Conservation (phyloP, 2,329 filamentous ascomycete species). For the Colletotrichum sp. region DNA sequence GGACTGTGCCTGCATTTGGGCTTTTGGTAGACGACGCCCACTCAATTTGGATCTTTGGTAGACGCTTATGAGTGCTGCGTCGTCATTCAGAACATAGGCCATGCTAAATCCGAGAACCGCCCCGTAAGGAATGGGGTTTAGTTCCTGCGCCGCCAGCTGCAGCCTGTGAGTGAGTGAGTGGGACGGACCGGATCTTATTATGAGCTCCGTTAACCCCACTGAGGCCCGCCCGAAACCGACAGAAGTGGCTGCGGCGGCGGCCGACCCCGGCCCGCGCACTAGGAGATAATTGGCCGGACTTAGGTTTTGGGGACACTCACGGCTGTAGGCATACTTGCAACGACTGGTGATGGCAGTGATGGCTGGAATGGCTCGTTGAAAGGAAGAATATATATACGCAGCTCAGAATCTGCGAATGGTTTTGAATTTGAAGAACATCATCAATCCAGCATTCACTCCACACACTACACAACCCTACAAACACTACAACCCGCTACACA, state of each 20-base stretch:
- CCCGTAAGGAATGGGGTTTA: not conserved
- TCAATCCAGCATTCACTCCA: not conserved
- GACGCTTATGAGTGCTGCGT: not conserved
- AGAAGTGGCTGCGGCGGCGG: not conserved
- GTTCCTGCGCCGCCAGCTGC: not conserved
- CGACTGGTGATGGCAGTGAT: not conserved
- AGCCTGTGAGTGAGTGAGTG: not conserved
- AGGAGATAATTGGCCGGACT: not conserved
- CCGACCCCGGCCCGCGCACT: not conserved
- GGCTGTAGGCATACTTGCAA: not conserved
- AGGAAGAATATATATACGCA: not conserved
- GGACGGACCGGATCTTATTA: not conserved
- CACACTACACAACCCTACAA: not conserved
- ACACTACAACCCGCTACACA: not conserved
- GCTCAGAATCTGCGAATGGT: accelerated
- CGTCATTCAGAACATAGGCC: not conserved
- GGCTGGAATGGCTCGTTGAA: not conserved
- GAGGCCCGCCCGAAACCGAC: not conserved
- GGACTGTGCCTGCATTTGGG: not conserved
- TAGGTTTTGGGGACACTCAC: not conserved
- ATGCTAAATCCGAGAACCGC: not conserved
- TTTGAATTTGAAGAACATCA: not conserved
- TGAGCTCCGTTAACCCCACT: not conserved
- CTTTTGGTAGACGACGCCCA: not conserved
- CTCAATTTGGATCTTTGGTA: not conserved